Evolutionary conservation across 306 rosid genomes (phyloP).

Genomic region (Urtica urens): DNA sequence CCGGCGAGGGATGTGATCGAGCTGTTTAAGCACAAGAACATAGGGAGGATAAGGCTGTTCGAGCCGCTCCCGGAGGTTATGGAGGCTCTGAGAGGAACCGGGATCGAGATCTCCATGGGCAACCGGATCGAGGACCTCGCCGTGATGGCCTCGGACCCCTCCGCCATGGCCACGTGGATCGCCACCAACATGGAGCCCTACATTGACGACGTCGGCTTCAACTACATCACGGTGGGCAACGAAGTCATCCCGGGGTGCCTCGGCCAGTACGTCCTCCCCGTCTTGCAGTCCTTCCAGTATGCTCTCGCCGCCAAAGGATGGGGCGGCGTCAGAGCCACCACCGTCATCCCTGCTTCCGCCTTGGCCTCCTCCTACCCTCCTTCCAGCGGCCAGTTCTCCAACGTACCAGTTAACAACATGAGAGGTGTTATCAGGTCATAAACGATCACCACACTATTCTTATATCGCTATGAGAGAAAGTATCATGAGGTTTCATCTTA

Average conservation of each 20-base stretch:
- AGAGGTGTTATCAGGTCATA: conserved; percentile 7
- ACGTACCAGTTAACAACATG: background rate
- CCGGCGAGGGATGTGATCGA: conserved; percentile 9
- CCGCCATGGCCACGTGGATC: conserved; percentile 17
- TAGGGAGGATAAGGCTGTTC: conserved; percentile 16
- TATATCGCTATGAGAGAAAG: no score
- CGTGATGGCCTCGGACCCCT: conserved; percentile 1
- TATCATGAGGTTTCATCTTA: no score
- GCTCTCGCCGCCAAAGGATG: background rate
- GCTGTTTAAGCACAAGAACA: conserved; percentile 6
- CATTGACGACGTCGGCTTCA: conserved; percentile 2
- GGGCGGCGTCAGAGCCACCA: conserved; percentile 15
- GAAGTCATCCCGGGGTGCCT: conserved; percentile 17
- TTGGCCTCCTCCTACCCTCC: conserved; percentile 19
- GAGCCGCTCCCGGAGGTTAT: conserved; percentile 6
- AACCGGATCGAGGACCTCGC: conserved; percentile 10
- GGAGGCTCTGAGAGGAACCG: conserved; percentile 4
- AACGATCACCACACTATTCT: no score
- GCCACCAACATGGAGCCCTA: conserved; percentile 13
- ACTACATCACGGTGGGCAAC: conserved; percentile 18
- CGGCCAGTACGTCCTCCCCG: background rate
- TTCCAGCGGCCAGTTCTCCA: conserved; percentile 9
- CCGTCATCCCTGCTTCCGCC: conserved; percentile 7
- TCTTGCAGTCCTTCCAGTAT: conserved; percentile 10
- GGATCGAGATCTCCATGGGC: conserved; percentile 7